Evolutionary conservation across 768 basidiomycete genomes (phyloP), one percentile per base, ranked within the genome.

Genomic region (Candolleomyces aberdarensis): DNA sequence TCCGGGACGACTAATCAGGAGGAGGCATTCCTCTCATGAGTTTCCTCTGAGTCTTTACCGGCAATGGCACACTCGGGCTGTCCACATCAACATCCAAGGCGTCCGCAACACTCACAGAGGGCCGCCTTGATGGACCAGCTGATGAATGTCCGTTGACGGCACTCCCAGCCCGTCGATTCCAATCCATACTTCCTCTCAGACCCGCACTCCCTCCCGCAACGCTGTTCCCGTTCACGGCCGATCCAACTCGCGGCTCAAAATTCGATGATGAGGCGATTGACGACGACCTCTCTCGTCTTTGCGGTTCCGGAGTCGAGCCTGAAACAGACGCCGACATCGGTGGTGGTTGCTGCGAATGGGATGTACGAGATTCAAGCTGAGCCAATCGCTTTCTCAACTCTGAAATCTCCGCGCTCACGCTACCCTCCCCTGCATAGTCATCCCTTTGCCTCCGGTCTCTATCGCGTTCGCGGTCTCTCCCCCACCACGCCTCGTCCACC

Each of bases 261-360:
- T 58, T 58, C 15, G 57, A 26, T 14, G 57, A 58, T 11, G 57
- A 58, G 5, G 57, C 57, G 48, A 58, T 49, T 10, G 57, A 58
- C 20, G 57, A 58, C 4, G 57, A 58, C 20, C 57, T 11, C 57
- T 58, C 57, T 31, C 57, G 9, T 14, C 29, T n/a, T 1, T 19
- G 20, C 22, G 36, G 36, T 36, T 31, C 29, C 4, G 31, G 22
- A 22, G 44, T 8, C 7, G 14, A 10, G 13, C 17, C 56, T 13
- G 10, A 44, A 8, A 39, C 43, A 3, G 20, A 20, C 39, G 39
- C 19, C 11, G 29, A 20, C 41, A 58, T 40, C 29, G 20, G 26
- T 58, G 8, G 31, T 5, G 29, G 46, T 26, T 58, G 46, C n/a
- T 58, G 26, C 46, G 46, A 36, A 36, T 36, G 36, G 36, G 11